Evolutionary conservation across 2,329 filamentous ascomycete species (phyloP).

Genomic region (Alternaria conjuncta): DNA sequence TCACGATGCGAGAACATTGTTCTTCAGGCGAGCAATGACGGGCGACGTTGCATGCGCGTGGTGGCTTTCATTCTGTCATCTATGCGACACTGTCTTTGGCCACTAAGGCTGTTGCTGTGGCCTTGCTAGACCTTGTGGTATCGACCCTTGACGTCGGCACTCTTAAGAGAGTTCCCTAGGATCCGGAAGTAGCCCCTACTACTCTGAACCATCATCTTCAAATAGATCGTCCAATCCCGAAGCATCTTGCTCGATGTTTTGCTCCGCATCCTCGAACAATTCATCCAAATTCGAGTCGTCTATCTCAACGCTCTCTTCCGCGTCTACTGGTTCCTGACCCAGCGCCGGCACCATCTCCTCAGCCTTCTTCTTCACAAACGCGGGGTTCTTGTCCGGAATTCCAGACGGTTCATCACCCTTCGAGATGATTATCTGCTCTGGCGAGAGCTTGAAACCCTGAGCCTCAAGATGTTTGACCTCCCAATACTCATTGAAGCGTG

Average conservation of each 20-base stretch:
- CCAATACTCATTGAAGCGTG: slow-evolving; percentile 1
- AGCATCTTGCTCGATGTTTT: background rate
- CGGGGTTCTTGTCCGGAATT: background rate
- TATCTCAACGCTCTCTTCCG: background rate
- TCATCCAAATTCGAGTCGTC: background rate
- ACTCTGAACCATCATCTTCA: background rate
- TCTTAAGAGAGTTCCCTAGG: no score
- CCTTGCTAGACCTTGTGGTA: background rate
- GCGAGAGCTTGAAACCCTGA: background rate
- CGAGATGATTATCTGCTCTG: background rate
- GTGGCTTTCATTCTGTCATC: background rate
- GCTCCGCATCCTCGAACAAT: background rate
- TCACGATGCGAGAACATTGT: background rate
- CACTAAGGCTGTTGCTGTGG: background rate
- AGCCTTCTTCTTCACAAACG: background rate
- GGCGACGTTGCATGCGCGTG: fast-evolving
- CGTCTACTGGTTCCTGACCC: background rate
- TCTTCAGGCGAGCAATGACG: fast-evolving
- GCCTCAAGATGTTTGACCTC: background rate
- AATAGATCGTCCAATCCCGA: background rate
- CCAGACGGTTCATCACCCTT: background rate
- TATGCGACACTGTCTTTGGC: fast-evolving
- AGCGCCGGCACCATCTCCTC: background rate
- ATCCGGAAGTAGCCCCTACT: fast-evolving
- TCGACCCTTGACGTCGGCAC: background rate